Conservation (phyloP, 208 protist species). For the Leishmania major region DNA sequence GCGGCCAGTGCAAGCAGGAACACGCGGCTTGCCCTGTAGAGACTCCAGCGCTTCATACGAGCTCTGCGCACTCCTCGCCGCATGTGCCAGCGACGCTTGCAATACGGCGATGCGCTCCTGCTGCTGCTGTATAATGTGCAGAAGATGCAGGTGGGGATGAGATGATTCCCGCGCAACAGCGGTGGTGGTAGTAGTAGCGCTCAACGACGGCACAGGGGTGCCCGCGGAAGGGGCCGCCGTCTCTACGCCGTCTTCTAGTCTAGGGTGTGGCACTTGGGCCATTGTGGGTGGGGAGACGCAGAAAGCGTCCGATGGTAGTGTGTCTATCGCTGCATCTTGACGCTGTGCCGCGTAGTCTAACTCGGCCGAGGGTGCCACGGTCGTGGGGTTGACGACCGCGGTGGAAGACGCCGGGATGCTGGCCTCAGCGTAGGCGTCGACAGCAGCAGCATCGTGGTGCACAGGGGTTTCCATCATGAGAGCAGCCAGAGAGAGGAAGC, state of each 20-base stretch:
- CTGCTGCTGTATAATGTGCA: conserved; percentile 25
- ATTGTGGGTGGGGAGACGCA: neutral
- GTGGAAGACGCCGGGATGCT: neutral
- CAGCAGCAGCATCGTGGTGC: neutral
- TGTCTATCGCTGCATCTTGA: neutral
- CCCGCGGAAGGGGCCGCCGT: neutral
- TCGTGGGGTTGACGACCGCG: neutral
- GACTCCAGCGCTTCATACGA: neutral
- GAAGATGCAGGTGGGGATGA: conserved; percentile 7
- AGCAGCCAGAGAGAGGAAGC: neutral
- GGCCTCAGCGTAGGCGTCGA: neutral
- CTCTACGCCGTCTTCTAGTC: neutral
- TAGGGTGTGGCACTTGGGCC: neutral
- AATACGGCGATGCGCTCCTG: conserved; percentile 29
- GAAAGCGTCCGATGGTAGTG: neutral
- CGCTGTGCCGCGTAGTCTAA: neutral
- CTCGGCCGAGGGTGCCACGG: neutral
- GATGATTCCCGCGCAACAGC: neutral
- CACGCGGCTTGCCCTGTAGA: neutral
- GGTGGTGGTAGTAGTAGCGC: neutral
- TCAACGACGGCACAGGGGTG: neutral
- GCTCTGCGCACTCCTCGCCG: neutral
- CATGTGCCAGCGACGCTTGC: conserved; percentile 15
- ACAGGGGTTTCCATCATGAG: too few species aligned
- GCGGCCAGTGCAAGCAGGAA: neutral